These are phyloP conservation scores for Falciphora oryzae DNA, from an alignment of 2,329 filamentous ascomycete genomes.

Conservation along the genomic window DNA sequence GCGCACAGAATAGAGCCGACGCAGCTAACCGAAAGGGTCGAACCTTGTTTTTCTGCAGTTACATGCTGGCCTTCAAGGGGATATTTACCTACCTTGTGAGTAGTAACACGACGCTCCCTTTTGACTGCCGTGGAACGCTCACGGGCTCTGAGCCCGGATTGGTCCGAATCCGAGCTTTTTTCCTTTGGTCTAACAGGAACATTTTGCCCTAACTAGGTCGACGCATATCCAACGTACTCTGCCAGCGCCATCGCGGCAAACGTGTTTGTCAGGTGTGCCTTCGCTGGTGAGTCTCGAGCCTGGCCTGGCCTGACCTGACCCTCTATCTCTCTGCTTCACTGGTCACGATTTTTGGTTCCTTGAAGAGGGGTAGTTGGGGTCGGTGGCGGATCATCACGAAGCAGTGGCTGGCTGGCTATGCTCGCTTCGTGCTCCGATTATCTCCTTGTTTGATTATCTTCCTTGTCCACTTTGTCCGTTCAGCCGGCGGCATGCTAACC, in stretches of 20 bases:
- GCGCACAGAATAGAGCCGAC: constrained; percentile 15
- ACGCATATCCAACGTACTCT: constrained; percentile 70
- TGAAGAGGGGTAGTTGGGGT: too few relatives aligned
- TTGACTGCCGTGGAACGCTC: background rate
- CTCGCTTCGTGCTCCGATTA: background rate
- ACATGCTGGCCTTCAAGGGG: constrained; percentile 72
- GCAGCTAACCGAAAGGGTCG: constrained; percentile 24
- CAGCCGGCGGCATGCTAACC: background rate
- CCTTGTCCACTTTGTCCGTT: too few relatives aligned
- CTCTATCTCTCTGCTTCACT: too few relatives aligned
- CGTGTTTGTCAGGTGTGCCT: constrained; percentile 69
- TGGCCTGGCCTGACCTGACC: too few relatives aligned
- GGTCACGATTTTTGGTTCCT: too few relatives aligned
- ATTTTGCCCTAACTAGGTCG: constrained; percentile 42
- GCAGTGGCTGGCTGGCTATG: too few relatives aligned
- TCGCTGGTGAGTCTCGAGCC: constrained; percentile 51
- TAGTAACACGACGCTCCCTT: constrained; percentile 14
- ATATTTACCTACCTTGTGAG: constrained; percentile 83
- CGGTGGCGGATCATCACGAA: too few relatives aligned
- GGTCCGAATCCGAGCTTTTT: constrained; percentile 18
- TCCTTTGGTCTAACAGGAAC: background rate
- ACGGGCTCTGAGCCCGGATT: constrained; percentile 16
- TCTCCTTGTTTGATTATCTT: too few relatives aligned
- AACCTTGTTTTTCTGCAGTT: constrained; percentile 38
- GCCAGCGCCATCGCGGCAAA: constrained; percentile 79